A percentile compares a stretch with the other conserved stretches of the same genome.
Evolutionary conservation across 495 filamentous ascomycete species (phyloP).

Genomic region (Immersiella caudata): DNA sequence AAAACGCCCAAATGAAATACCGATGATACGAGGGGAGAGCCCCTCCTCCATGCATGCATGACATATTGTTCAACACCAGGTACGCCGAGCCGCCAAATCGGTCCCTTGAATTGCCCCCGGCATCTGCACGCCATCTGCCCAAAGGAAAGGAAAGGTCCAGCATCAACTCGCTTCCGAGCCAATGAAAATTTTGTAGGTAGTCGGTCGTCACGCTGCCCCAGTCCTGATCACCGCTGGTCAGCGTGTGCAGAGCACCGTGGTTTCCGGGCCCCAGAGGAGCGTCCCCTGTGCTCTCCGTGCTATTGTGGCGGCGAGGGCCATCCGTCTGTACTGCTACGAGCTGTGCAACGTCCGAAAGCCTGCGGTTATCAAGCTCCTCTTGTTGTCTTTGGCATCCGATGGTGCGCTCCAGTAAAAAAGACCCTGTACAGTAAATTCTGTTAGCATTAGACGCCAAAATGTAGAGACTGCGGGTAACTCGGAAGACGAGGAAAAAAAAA

Average conservation of each 20-base stretch:
- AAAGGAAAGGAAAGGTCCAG: constrained; percentile 2
- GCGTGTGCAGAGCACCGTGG: neutral
- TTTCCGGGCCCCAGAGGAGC: neutral
- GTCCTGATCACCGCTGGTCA: neutral
- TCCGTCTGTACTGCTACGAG: constrained; percentile 32
- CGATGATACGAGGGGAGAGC: constrained; percentile 1
- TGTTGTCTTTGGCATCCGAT: constrained; percentile 65
- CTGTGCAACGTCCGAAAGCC: constrained; percentile 73
- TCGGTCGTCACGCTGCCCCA: neutral
- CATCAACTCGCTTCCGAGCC: constrained; percentile 2
- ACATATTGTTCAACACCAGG: constrained; percentile 14
- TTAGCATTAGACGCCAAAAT: neutral
- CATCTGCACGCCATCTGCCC: constrained; percentile 17
- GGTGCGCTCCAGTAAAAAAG: constrained; percentile 94
- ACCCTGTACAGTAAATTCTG: constrained; percentile 49
- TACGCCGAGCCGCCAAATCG: constrained; percentile 17
- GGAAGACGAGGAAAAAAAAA: constrained; percentile 15
- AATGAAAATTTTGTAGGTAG: constrained; percentile 6
- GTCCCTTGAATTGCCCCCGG: constrained; percentile 14
- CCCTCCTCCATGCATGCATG: constrained; percentile 18
- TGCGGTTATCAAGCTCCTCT: constrained; percentile 72
- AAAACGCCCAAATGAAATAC: neutral
- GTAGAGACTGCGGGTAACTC: neutral
- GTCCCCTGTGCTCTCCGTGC: neutral
- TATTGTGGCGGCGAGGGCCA: neutral